phyloP scores from a whole-genome alignment of 1,284 basidiomycete species.

The Anthracocystis panici-leucophaei region DNA sequence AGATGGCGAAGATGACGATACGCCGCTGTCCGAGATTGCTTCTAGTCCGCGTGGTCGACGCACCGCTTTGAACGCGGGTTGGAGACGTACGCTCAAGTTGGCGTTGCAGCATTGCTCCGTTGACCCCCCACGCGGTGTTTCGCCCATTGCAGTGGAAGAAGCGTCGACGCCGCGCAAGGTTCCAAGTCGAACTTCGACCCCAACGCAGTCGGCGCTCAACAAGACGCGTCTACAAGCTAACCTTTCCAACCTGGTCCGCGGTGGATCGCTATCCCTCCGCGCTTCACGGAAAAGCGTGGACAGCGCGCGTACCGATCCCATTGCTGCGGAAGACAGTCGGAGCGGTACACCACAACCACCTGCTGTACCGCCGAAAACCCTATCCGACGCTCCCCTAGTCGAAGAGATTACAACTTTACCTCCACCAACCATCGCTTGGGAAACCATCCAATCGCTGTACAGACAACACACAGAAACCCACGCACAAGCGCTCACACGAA shows the following conservation, averaged over 20 bases:
- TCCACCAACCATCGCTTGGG: neutral
- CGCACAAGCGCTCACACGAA: slow-evolving; percentile 20
- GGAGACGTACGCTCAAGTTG: slow-evolving; percentile 1
- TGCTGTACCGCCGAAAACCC: slow-evolving; percentile 12
- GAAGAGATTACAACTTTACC: neutral
- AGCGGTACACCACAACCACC: slow-evolving; percentile 1
- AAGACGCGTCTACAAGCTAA: slow-evolving; percentile 34
- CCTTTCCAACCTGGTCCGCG: slow-evolving; percentile 25
- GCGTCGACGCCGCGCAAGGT: slow-evolving; percentile 12
- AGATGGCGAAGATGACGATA: slow-evolving; percentile 41
- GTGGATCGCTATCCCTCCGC: slow-evolving; percentile 12
- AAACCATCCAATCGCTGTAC: slow-evolving; percentile 1
- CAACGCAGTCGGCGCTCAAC: slow-evolving; percentile 7
- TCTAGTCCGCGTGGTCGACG: slow-evolving; percentile 7
- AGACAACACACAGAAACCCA: slow-evolving; percentile 7
- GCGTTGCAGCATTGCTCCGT: slow-evolving; percentile 31
- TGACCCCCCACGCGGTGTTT: neutral
- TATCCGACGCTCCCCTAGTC: too few species aligned
- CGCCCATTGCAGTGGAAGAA: neutral
- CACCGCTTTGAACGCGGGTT: neutral
- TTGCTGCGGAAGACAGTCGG: neutral
- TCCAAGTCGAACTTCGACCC: slow-evolving; percentile 12
- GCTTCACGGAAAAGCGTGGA: neutral
- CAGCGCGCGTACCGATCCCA: neutral
- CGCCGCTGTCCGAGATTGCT: slow-evolving; percentile 33